Conservation (phyloP, 2,329 filamentous ascomycete species). For the Diaporthe nobilis region DNA sequence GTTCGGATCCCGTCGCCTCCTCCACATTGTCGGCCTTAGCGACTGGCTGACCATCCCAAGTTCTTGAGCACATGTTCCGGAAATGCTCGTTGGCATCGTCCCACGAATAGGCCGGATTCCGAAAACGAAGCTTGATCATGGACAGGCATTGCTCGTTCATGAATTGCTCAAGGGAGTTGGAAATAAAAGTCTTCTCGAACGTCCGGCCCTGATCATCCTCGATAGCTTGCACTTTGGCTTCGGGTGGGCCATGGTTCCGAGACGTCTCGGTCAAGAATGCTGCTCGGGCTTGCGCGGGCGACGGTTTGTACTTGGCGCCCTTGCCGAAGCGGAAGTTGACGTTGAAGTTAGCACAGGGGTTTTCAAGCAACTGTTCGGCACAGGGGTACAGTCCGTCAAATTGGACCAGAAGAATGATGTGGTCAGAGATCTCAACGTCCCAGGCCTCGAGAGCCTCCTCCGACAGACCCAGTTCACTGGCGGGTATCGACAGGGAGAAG, state of each 20-base stretch:
- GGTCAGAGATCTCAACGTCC: constrained; percentile 76
- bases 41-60: not conserved
- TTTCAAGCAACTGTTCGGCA: constrained; percentile 66
- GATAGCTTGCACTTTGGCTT: not conserved
- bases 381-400: constrained; percentile 74
- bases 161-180: constrained; percentile 77
- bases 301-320: constrained; percentile 81
- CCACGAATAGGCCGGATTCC: constrained; percentile 65
- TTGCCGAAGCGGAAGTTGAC: constrained; percentile 79
- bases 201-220: not conserved
- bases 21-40: not conserved
- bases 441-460: constrained; percentile 83
- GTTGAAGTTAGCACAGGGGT: constrained; percentile 52
- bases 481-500: constrained; percentile 78
- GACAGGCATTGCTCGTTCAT: constrained; percentile 75
- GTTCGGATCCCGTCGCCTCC: constrained; percentile 34
- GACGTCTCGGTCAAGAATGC: constrained; percentile 49
- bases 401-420: constrained; percentile 80
- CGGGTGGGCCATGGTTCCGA: not conserved
- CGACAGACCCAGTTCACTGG: constrained; percentile 79
- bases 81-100: constrained; percentile 70
- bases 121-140: constrained; percentile 72
- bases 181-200: constrained; percentile 77
- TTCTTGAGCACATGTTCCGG: constrained; percentile 38
- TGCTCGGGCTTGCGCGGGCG: constrained; percentile 55